Evolutionary conservation across 306 rosid genomes (phyloP), one percentile per base, ranked within the genome.

Genomic region (Quercus aquifolioides): DNA sequence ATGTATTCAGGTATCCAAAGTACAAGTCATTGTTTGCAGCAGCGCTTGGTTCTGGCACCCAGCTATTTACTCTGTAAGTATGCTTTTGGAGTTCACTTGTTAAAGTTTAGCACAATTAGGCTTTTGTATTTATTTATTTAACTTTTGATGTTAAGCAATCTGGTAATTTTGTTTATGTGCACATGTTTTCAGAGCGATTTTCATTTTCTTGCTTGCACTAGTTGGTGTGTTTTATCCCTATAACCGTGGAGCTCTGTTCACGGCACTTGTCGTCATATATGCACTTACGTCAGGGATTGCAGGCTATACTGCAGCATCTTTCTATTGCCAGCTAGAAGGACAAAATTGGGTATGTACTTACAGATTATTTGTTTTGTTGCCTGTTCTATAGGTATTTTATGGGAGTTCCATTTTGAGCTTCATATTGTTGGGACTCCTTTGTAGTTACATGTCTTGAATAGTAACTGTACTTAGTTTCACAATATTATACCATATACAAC

Each of bases 11-110:
- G 86, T 88, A 84, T 68, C 89, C 92, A 72, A 82, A 79, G 74
- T 81, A 81, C 81, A 82, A 84, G 78, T 88, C 87, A 68, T 3
- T 88, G 12, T 82, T 88, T 35, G 92, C 89, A n/a, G 89, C 92
- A 33, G 82, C 89, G 3, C 92, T 88, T 71, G 92, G 91, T 71
- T 84, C 92, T 52, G 91, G 91, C 41, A 79, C 86, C 81, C 91
- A 88, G 77, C 76, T 88, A 77, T 86, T 88, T 88, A 55, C 85
- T n/a, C 87, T 88, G 91, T 83, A 75, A 87, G 90, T 75, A 75
- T 38, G 43, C 57, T 54, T 68, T 49, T 78, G 18, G 75, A 85
- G 73, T 54, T 30, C 35, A 19, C 55, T 18, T 41, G 10, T n/a
- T 60, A 12, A 46, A 54, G 69, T 74, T 19, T 35, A 2, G 8